Evolutionary conservation across 305 asterid species (phyloP), one percentile per base, ranked within the genome.

Genomic region (Solanum hybrid): DNA sequence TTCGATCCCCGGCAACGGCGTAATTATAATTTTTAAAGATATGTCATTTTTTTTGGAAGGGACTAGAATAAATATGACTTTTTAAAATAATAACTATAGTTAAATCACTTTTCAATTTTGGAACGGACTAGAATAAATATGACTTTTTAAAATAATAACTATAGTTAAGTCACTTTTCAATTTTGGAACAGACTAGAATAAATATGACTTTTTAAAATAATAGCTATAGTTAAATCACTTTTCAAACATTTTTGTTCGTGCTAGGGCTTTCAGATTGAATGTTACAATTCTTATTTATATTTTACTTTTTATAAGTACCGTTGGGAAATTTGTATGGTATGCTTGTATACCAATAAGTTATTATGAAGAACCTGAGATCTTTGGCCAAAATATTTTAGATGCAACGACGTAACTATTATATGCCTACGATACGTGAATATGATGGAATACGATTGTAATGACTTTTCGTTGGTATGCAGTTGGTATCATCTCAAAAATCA

Each of bases 1-100:
- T 92, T 92, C 89, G 92, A 93, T 93, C 92, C 92, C 92, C 90
- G 92, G 92, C 93, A 93, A 75, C 93, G 92, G 92, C 91, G 90
- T 5, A n/a, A 4, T 2, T 22, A 22, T 20, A 7, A 3, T 20
- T 61, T 61, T 61, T 20, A 18, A 6, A 61, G 2, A 18, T 61
- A 3, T 3, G 71, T 61, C 11, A 61, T 61, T 61, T 61, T 61
- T 20, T 7, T 39, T 39, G 5, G 5, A 40, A 40, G 5, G 34
- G 34, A 33, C 34, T 33, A 33, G 34, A 33, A 33, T 33, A 33
- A 33, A 33, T 33, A 33, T 33, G 34, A 33, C 34, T 33, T 33
- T 33, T 33, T 33, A 33, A 33, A 33, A 33, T 33, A 33, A 33
- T 33, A 33, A 33, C 35, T 33, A 33, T 33, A 33, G 35, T 33